A percentile compares a stretch with the other conserved stretches of the same genome.
phyloP scores from a whole-genome alignment of 768 basidiomycete species.

The Leucosporidium creatinivorum region DNA sequence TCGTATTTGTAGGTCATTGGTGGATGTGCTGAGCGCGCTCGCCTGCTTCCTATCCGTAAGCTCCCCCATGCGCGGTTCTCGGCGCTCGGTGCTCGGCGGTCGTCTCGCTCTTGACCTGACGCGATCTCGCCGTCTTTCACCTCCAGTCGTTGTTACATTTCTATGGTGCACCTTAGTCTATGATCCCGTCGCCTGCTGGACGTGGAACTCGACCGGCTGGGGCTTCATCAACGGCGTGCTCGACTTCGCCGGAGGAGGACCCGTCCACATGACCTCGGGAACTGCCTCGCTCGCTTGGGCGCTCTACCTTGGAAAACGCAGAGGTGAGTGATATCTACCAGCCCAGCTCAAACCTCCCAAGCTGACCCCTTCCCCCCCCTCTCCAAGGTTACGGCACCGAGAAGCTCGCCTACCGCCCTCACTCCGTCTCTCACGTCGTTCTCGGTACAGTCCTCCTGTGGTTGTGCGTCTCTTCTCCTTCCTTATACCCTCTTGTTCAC shows the following conservation, averaged over 20 bases:
- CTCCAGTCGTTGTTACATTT: slow-evolving; percentile 59
- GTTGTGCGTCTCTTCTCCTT: slow-evolving; percentile 46
- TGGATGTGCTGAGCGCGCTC: slow-evolving; percentile 79
- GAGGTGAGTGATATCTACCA: no score
- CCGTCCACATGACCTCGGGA: slow-evolving; percentile 75
- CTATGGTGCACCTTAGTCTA: slow-evolving; percentile 67
- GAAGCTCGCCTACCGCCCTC: slow-evolving; percentile 38
- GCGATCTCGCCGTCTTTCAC: neutral
- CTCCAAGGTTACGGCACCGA: slow-evolving; percentile 48
- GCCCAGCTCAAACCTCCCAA: no score
- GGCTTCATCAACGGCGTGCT: slow-evolving; percentile 49
- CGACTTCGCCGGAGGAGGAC: slow-evolving; percentile 76
- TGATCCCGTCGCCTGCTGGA: slow-evolving; percentile 69
- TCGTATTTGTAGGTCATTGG: slow-evolving; percentile 54
- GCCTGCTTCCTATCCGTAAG: slow-evolving; percentile 54
- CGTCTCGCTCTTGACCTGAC: slow-evolving; percentile 67
- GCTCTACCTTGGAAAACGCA: slow-evolving; percentile 73
- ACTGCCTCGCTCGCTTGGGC: slow-evolving; percentile 77
- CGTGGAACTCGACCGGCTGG: slow-evolving; percentile 76
- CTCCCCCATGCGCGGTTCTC: slow-evolving; percentile 15
- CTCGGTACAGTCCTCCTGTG: slow-evolving; percentile 86
- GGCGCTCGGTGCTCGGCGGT: slow-evolving; percentile 60
- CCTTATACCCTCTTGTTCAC: no score
- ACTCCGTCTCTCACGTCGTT: slow-evolving; percentile 72
- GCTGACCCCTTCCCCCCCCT: no score